Percentiles rank a stretch among this genome's conserved stretches.
Conservation (phyloP, 805 yeast species). For the Candida stauntonica region DNA sequence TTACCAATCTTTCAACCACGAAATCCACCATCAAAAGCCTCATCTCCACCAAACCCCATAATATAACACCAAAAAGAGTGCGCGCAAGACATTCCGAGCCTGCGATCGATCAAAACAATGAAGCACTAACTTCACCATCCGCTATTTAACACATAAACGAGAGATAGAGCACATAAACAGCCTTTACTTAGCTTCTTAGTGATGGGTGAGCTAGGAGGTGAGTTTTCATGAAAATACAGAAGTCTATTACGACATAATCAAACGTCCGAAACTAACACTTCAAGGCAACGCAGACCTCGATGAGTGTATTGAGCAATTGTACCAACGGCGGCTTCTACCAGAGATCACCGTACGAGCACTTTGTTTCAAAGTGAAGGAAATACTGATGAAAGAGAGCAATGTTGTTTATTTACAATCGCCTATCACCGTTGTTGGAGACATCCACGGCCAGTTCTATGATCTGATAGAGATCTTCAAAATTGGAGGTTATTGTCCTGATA, state of each 20-base stretch:
- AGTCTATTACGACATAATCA: no score
- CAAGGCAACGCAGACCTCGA: conserved; percentile 46
- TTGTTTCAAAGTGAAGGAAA: conserved; percentile 79
- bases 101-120: no score
- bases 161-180: no score
- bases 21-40: no score
- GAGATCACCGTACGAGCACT: conserved; percentile 66
- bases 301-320: conserved; percentile 62
- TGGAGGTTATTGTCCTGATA: conserved; percentile 90
- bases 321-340: conserved; percentile 61
- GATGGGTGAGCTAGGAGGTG: conserved; percentile 1
- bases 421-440: conserved; percentile 94
- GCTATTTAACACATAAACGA: no score
- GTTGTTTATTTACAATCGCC: conserved; percentile 83
- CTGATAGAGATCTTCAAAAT: conserved; percentile 86
- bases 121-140: no score
- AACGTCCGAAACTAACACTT: conserved; percentile 4
- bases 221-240: neutral
- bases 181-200: neutral
- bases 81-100: no score
- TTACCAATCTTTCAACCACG: no score
- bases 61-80: no score
- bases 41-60: no score
- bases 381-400: conserved; percentile 75
- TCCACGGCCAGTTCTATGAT: conserved; percentile 96